Evolutionary conservation across 345 rosid genomes (phyloP).

Genomic region (Euphorbia lathyris): DNA sequence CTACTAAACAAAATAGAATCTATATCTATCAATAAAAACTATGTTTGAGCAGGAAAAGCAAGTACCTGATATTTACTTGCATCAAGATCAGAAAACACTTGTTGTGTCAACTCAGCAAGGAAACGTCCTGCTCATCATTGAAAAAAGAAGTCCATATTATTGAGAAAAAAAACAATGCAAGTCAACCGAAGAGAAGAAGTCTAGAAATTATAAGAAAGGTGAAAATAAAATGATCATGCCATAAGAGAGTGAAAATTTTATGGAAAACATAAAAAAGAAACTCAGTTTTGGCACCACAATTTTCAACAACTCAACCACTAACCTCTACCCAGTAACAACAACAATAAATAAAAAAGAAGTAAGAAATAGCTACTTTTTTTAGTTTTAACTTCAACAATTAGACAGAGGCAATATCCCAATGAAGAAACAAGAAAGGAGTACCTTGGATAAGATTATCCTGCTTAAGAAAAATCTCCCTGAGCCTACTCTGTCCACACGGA

Average conservation of each 20-base stretch:
- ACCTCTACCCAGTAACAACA: background rate
- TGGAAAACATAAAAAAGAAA: background rate
- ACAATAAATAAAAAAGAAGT: background rate
- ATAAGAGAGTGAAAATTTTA: background rate
- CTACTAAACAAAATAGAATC: background rate
- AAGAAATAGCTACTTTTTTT: background rate
- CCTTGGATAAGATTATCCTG: constrained; percentile 99
- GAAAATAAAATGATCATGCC: background rate
- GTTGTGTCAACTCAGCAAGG: constrained; percentile 88
- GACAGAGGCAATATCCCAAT: constrained; percentile 1
- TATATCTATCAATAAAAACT: background rate
- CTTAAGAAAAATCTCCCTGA: constrained; percentile 97
- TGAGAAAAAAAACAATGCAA: background rate
- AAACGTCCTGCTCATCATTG: constrained; percentile 67
- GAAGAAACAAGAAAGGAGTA: constrained; percentile 17
- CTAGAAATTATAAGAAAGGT: background rate
- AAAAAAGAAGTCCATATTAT: background rate
- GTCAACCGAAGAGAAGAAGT: background rate
- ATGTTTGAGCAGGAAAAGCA: constrained; percentile 4
- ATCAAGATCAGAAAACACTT: constrained; percentile 85
- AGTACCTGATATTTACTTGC: constrained; percentile 97
- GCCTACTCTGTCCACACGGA: constrained; percentile 99
- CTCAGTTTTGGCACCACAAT: background rate
- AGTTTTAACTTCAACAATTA: background rate
- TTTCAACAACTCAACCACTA: background rate